Percentiles rank a stretch among this genome's conserved stretches.
These are phyloP conservation scores for Colletotrichum graminicola DNA, from an alignment of 2,329 filamentous ascomycete genomes.

Conservation along the genomic window DNA sequence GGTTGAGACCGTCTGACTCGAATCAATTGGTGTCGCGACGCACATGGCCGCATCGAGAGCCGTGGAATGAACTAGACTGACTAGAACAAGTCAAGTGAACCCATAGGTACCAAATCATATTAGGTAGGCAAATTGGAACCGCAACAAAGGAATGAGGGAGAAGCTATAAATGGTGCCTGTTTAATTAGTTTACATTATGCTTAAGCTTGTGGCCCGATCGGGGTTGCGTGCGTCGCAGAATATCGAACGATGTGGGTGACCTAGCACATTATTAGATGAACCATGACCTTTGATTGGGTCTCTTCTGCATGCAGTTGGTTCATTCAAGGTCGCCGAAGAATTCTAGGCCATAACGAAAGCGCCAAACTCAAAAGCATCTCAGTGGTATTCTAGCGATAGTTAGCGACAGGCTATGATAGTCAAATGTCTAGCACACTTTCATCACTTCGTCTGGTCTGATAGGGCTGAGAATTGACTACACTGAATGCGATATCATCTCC, in stretches of 20 bases:
- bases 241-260: not conserved
- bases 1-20: not conserved
- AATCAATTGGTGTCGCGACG: not conserved
- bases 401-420: not conserved
- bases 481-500: not conserved
- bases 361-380: conserved; percentile 13
- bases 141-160: not conserved
- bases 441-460: not conserved
- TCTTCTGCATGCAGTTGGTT: not conserved
- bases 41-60: not conserved
- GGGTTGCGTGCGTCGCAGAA: conserved; percentile 7
- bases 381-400: not conserved
- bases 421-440: not conserved
- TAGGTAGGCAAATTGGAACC: not conserved
- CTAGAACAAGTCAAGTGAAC: not conserved
- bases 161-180: not conserved
- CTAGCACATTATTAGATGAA: not conserved
- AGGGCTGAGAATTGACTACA: not conserved
- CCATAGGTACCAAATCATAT: not conserved
- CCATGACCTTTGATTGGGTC: no score
- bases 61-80: conserved; percentile 1
- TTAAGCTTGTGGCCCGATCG: not conserved
- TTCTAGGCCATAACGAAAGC: not conserved
- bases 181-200: no score
- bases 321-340: not conserved